These are phyloP conservation scores for Pythium volutum DNA, from an alignment of 352 stramenopile genomes.

Conservation along the genomic window DNA sequence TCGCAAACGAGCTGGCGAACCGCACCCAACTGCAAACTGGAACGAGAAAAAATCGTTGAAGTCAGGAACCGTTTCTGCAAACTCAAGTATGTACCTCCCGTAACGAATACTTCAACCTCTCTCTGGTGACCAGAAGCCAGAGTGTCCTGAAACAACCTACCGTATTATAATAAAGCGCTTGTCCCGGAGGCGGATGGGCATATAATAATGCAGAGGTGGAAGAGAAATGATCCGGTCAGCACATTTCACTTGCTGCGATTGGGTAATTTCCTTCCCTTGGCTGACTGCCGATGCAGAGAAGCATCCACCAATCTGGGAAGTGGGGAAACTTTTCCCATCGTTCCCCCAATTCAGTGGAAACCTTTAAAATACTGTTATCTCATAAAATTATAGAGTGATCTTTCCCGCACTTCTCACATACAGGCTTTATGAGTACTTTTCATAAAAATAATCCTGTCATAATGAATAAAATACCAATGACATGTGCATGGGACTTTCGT, in stretches of 20 bases:
- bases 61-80: slow-evolving; percentile 4
- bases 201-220: slow-evolving; percentile 24
- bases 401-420: too few species aligned
- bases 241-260: slow-evolving; percentile 11
- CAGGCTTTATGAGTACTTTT: too few species aligned
- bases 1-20: neutral
- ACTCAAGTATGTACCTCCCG: slow-evolving; percentile 24
- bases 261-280: slow-evolving; percentile 11
- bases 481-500: too few species aligned
- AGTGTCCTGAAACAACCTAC: neutral
- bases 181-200: slow-evolving; percentile 9
- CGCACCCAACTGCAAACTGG: slow-evolving; percentile 7
- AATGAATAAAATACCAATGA: too few species aligned
- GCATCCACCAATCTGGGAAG: neutral
- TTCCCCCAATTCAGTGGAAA: too few species aligned
- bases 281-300: slow-evolving; percentile 20
- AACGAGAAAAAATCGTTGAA: slow-evolving; percentile 11
- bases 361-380: too few species aligned
- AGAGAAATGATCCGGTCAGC: slow-evolving; percentile 21
- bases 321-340: neutral
- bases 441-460: too few species aligned
- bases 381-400: too few species aligned
- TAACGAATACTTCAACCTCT: slow-evolving; percentile 14
- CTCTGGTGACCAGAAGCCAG: neutral
- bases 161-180: too few species aligned